Evolutionary conservation across 2,329 filamentous ascomycete genomes (phyloP).

Genomic region (Ceratocystis cubensis): DNA sequence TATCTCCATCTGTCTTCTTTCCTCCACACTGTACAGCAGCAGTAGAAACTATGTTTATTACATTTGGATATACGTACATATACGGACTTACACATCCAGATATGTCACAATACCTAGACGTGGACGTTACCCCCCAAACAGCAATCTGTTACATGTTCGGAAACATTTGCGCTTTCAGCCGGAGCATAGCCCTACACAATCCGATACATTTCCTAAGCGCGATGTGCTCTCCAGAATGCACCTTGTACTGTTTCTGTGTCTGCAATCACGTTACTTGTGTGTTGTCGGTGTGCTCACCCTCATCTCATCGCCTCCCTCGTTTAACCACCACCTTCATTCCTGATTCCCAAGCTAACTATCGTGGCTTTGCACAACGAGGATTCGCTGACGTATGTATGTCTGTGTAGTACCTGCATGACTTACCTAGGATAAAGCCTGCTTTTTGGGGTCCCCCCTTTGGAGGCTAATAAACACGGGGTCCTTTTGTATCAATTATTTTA

Average conservation of each 20-base stretch:
- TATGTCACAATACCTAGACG: background rate
- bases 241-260: background rate
- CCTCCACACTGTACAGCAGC: background rate
- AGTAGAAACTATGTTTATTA: background rate
- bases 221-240: background rate
- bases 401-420: background rate
- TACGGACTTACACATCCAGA: background rate
- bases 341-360: background rate
- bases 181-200: background rate
- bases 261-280: background rate
- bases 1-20: background rate
- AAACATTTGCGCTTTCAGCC: background rate
- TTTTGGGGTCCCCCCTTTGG: background rate
- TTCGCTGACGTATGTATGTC: background rate
- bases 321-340: background rate
- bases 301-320: background rate
- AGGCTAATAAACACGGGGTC: background rate
- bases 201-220: background rate
- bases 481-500: background rate
- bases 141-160: background rate
- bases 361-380: conserved; percentile 1
- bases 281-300: background rate
- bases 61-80: background rate
- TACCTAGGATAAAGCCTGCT: background rate
- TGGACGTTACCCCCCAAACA: background rate